Evolutionary conservation across 2,329 filamentous ascomycete species (phyloP).

Genomic region (Fonsecaea erecta): DNA sequence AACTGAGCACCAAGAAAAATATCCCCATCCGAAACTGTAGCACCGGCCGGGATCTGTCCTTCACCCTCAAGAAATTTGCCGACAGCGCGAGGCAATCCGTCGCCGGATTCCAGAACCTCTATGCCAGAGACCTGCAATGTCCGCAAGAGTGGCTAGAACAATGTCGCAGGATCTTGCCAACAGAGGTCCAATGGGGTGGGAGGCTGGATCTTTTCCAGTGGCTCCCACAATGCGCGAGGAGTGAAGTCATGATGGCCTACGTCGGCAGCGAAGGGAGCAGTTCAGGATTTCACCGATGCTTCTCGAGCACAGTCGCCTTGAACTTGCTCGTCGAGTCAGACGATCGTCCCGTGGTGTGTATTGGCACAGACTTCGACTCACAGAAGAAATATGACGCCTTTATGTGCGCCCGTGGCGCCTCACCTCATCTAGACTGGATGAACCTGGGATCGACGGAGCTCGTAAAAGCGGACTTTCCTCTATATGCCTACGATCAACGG

Average conservation of each 20-base stretch:
- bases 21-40: conserved; percentile 45
- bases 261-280: conserved; percentile 43
- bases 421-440: conserved; percentile 45
- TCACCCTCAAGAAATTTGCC: conserved; percentile 43
- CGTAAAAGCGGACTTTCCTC: conserved; percentile 43
- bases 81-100: conserved; percentile 39
- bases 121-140: conserved; percentile 44
- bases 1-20: conserved; percentile 43
- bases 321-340: conserved; percentile 44
- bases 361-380: conserved; percentile 44
- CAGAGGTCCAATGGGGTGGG: conserved; percentile 43
- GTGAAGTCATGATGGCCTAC: conserved; percentile 47
- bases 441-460: conserved; percentile 41
- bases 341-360: conserved; percentile 42
- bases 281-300: conserved; percentile 46
- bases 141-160: conserved; percentile 42
- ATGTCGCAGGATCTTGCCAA: conserved; percentile 41
- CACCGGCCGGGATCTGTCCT: conserved; percentile 43
- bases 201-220: conserved; percentile 44
- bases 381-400: conserved; percentile 44
- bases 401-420: conserved; percentile 43
- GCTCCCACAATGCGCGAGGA: conserved; percentile 42
- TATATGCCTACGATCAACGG: conserved; percentile 44
- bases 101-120: conserved; percentile 41
- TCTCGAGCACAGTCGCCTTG: conserved; percentile 45